These are phyloP conservation scores for Solanum tarijense DNA, from an alignment of 257 asterid genomes.

Conservation along the genomic window DNA sequence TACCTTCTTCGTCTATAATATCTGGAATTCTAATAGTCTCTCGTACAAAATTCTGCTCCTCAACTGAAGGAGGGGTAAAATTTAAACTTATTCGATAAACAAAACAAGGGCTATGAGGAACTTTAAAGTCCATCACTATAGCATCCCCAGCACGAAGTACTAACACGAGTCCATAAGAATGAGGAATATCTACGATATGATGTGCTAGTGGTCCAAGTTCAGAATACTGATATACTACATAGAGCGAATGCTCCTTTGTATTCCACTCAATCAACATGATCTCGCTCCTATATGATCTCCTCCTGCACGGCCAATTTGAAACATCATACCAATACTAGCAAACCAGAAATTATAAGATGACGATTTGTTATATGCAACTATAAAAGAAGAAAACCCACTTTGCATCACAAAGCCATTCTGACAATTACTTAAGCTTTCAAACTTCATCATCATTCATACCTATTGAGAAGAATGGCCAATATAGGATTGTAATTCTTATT, in stretches of 20 bases:
- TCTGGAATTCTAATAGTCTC: slow-evolving; percentile 56
- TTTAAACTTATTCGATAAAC: slow-evolving; percentile 59
- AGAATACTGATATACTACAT: slow-evolving; percentile 57
- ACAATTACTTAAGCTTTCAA: slow-evolving; percentile 4
- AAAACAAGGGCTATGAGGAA: slow-evolving; percentile 48
- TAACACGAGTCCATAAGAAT: slow-evolving; percentile 65
- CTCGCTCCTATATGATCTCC: slow-evolving; percentile 72
- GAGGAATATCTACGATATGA: slow-evolving; percentile 87
- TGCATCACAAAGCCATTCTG: slow-evolving; percentile 1
- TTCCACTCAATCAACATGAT: slow-evolving; percentile 80
- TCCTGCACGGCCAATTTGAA: slow-evolving; percentile 32
- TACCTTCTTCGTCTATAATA: slow-evolving; percentile 87
- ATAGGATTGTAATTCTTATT: slow-evolving; percentile 51
- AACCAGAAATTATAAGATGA: not conserved
- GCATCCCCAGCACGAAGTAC: slow-evolving; percentile 91
- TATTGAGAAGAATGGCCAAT: slow-evolving; percentile 79
- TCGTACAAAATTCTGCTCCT: slow-evolving; percentile 45
- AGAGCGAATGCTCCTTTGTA: slow-evolving; percentile 40
- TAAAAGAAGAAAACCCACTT: slow-evolving; percentile 3
- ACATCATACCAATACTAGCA: not conserved
- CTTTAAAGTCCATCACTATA: slow-evolving; percentile 79
- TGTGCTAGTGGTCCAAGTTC: slow-evolving; percentile 86
- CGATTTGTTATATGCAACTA: slow-evolving; percentile 5
- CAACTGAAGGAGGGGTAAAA: slow-evolving; percentile 40
- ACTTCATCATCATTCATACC: slow-evolving; percentile 31